Conservation (phyloP, 208 protist genomes). For the Lotmaria passim region DNA sequence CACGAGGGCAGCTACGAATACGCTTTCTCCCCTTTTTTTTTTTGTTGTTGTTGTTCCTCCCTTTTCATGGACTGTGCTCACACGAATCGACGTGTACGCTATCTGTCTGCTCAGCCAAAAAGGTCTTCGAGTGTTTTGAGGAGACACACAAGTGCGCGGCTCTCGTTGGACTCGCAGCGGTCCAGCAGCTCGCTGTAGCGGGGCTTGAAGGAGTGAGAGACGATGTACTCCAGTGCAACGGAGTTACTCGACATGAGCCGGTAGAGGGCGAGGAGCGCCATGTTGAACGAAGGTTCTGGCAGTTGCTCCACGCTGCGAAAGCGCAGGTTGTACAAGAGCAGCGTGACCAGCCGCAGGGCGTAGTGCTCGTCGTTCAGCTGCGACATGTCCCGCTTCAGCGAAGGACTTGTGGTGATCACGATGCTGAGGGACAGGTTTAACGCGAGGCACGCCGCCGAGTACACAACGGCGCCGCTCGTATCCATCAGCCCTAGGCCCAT, state of each 20-base stretch:
- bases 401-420: slow-evolving; percentile 34
- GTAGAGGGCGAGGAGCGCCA: slow-evolving; percentile 72
- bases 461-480: slow-evolving; percentile 51
- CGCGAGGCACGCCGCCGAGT: slow-evolving; percentile 76
- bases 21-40: too few relatives aligned
- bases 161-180: slow-evolving; percentile 61
- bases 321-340: slow-evolving; percentile 69
- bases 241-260: slow-evolving; percentile 54
- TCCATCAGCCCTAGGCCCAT: slow-evolving; percentile 74
- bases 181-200: slow-evolving; percentile 50
- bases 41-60: too few relatives aligned
- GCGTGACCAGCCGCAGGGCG: slow-evolving; percentile 46
- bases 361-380: slow-evolving; percentile 29
- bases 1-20: background rate
- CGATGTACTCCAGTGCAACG: slow-evolving; percentile 36
- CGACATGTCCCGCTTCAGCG: slow-evolving; percentile 42
- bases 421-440: slow-evolving; percentile 65
- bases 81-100: too few relatives aligned
- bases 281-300: slow-evolving; percentile 73
- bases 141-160: slow-evolving; percentile 62
- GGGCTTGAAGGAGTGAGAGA: slow-evolving; percentile 44
- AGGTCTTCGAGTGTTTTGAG: slow-evolving; percentile 61
- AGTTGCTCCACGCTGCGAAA: slow-evolving; percentile 35
- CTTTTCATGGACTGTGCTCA: too few relatives aligned
- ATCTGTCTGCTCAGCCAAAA: slow-evolving; percentile 31